Evolutionary conservation across 306 rosid species (phyloP).

Genomic region (Pueraria montana): DNA sequence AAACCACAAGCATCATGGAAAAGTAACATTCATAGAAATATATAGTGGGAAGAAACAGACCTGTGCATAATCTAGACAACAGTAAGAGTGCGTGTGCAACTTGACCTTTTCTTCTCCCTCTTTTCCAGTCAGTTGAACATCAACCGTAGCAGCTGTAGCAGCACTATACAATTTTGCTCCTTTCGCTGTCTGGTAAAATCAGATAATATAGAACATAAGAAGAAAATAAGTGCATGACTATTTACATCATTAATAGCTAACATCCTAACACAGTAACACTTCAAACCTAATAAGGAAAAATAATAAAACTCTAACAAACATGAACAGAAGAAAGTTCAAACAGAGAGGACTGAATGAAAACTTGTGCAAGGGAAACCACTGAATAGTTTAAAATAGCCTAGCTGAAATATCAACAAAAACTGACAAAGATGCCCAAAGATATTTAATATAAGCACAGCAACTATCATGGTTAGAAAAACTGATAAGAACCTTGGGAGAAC

Average conservation of each 20-base stretch:
- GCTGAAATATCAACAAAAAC: background rate
- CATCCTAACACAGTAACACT: background rate
- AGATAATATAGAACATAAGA: conserved; percentile 20
- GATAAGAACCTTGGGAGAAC: background rate
- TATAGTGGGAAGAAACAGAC: conserved; percentile 54
- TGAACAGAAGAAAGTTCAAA: background rate
- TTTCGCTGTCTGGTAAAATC: conserved; percentile 81
- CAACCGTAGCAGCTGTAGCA: conserved; percentile 91
- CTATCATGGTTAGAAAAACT: background rate
- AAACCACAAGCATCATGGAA: conserved; percentile 19
- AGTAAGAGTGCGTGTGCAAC: conserved; percentile 95
- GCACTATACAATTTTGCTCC: conserved; percentile 94
- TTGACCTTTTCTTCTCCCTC: conserved; percentile 96
- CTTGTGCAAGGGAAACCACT: background rate
- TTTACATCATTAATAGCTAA: background rate
- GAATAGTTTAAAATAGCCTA: background rate
- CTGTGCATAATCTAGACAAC: conserved; percentile 85
- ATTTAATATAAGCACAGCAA: background rate
- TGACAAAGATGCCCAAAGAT: background rate
- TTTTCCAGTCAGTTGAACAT: conserved; percentile 63
- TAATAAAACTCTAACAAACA: background rate
- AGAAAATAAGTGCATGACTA: conserved; percentile 3
- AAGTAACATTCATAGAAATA: conserved; percentile 11
- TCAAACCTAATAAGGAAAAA: background rate
- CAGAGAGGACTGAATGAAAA: background rate